Evolutionary conservation across 345 rosid genomes (phyloP), one percentile per base, ranked within the genome.

Genomic region (Euphorbia lathyris): DNA sequence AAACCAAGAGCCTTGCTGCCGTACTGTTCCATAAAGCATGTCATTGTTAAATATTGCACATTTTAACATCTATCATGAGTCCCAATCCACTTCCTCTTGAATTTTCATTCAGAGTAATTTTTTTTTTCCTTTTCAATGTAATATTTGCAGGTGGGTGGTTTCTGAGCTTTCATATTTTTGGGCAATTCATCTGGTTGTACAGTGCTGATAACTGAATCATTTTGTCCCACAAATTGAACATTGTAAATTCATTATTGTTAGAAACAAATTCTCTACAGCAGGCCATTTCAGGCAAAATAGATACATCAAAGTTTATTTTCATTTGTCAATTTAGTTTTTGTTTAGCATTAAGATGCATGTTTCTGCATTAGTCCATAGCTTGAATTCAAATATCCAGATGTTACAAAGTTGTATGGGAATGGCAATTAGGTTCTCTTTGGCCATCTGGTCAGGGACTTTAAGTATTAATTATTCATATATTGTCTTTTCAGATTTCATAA

Each of bases 141-240:
- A 26, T 63, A 25, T 56, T 59, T 74, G 81, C 83, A 80, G 84
- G 84, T 20, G 68, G 62, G 74, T 61, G 71, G 38, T 7, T 34
- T 67, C 19, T 64, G 50, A 74, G 76, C 42, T 56, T 53, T 19
- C n/a, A 14, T 48, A 14, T 52, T 40, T 63, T 74, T 29, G 38
- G 66, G 77, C 72, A 27, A 17, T 68, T 69, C 62, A 42, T 55
- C 64, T 30, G 72, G 74, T 63, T 80, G 84, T 83, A 83, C 82
- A 83, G 76, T 52, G 62, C 69, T 26, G 42, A 25, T 65, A 71
- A 52, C 74, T 13, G 50, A 43, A 69, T 72, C 75, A 73, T 71
- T 58, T 75, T 48, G 71, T 67, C 60, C 26, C 32, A 22, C 63
- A 69, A 59, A 58, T 62, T 47, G 40, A 70, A 70, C 52, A 64